Percentiles rank a stretch among this genome's conserved stretches.
These are phyloP conservation scores for Remersonia thermophila DNA, from an alignment of 2,329 filamentous ascomycete species.

Conservation along the genomic window DNA sequence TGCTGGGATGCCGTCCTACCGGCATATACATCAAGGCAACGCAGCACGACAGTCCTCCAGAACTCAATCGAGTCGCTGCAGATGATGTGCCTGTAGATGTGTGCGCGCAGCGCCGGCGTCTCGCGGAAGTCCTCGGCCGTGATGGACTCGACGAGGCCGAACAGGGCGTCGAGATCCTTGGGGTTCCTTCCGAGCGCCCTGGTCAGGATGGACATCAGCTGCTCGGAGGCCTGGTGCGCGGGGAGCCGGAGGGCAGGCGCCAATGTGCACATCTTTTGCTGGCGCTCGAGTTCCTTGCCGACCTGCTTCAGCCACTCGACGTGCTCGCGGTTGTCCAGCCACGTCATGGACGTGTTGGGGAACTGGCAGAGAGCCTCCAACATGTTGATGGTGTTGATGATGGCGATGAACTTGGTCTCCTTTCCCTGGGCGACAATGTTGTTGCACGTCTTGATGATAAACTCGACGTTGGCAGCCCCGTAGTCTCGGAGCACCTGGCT, in stretches of 20 bases:
- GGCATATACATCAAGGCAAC: constrained; percentile 79
- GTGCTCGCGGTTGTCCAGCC: constrained; percentile 57
- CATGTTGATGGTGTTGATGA: constrained; percentile 80
- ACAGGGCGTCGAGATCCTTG: constrained; percentile 70
- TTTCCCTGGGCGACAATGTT: constrained; percentile 52
- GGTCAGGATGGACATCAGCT: constrained; percentile 74
- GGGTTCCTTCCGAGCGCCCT: constrained; percentile 64
- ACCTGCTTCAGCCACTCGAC: constrained; percentile 49
- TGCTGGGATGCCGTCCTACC: constrained; percentile 69
- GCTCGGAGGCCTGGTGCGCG: constrained; percentile 78
- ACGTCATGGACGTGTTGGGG: constrained; percentile 46
- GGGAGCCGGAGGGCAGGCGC: constrained; percentile 64
- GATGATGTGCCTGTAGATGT: constrained; percentile 78
- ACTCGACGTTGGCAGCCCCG: constrained; percentile 60
- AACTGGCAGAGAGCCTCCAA: constrained; percentile 66
- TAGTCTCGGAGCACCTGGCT: constrained; percentile 64
- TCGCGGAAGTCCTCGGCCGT: constrained; percentile 72
- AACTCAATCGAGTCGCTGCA: constrained; percentile 75
- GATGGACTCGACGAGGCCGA: constrained; percentile 71
- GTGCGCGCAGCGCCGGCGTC: constrained; percentile 63
- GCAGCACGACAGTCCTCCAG: constrained; percentile 68
- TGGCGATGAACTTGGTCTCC: constrained; percentile 55
- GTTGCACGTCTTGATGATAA: constrained; percentile 54
- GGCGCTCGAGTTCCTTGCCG: constrained; percentile 67
- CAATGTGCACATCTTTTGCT: constrained; percentile 58